Base-by-base conservation (phyloP, 2,329 filamentous ascomycete species). In the Ceratocystis cacaofunesta region DNA sequence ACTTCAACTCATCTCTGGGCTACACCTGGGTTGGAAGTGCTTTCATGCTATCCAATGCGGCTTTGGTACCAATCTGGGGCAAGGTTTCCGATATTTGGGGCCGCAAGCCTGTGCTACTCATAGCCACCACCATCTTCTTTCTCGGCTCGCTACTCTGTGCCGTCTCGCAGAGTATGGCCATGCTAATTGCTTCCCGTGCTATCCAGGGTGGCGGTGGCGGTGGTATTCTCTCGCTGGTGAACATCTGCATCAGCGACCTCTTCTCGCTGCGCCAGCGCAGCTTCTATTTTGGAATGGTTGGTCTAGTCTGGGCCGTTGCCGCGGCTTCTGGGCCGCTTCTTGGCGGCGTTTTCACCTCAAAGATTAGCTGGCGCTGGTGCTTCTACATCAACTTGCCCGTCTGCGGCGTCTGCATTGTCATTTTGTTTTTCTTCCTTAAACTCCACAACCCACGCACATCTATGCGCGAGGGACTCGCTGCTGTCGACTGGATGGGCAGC, bases 11-110 rank as follows among this genome's bases (percentile, higher is more conserved):
- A 5, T 83, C 83, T 2, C 77, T 82, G 17, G 88, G 87, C 28
- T 92, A 91, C 74, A 82, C 85, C 63, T 92, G 88, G 89, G 85
- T 92, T 68, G 88, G 88, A 15, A 84, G 82, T 46, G 84, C 87
- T 2, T 92, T 88, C 71, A 78, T 90, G 5, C 81, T 92, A 10
- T 86, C 85, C 65, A 86, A 85, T 71, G 85, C 87, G 1, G 82
- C 78, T 73, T 80, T 82, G 0, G 82, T 83, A 0, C 86, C 87
- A 0, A 83, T 86, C 62, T 92, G 87, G 88, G 86, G 85, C 65
- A 82, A 82, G 70, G 71, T 84, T 60, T 79, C 79, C 52, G 82
- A 84, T 68, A 81, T 85, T 65, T 84, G 80, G 73, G 81, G 82
- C 28, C 79, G 82, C 60, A 84, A 83, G 70, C 79, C 79, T 4